Percentiles rank a stretch among this genome's conserved stretches.
Evolutionary conservation across 2,329 filamentous ascomycete species (phyloP).

Genomic region (Penicillium sp.): DNA sequence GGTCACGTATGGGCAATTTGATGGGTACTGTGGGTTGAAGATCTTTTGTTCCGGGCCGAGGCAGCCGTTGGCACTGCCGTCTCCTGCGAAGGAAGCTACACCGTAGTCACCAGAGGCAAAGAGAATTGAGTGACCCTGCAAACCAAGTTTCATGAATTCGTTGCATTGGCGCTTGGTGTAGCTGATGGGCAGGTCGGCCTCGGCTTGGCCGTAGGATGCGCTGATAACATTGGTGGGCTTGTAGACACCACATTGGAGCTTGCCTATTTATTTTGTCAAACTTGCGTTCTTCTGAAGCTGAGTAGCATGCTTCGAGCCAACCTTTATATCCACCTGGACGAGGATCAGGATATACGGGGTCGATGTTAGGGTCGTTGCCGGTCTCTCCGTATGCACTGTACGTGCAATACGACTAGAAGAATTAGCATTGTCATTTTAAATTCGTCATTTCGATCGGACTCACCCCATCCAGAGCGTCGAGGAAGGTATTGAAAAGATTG

Average conservation of each 20-base stretch:
- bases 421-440: slow-evolving; percentile 3
- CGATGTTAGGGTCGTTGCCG: slow-evolving; percentile 53
- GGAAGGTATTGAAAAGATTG: slow-evolving; percentile 52
- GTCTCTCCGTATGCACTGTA: slow-evolving; percentile 55
- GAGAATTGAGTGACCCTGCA: slow-evolving; percentile 38
- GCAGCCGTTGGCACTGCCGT: slow-evolving; percentile 43
- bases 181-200: slow-evolving; percentile 56
- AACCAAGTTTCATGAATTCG: slow-evolving; percentile 57
- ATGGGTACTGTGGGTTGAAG: slow-evolving; percentile 56
- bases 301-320: slow-evolving; percentile 21
- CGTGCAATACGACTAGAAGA: slow-evolving; percentile 53
- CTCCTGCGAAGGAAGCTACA: slow-evolving; percentile 43
- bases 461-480: slow-evolving; percentile 56
- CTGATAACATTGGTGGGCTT: slow-evolving; percentile 61
- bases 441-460: background rate
- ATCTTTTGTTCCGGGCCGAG: slow-evolving; percentile 46
- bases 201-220: slow-evolving; percentile 61
- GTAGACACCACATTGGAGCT: slow-evolving; percentile 54
- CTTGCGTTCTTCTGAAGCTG: background rate
- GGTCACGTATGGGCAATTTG: slow-evolving; percentile 57
- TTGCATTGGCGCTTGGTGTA: slow-evolving; percentile 57
- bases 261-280: slow-evolving; percentile 12
- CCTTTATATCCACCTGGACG: slow-evolving; percentile 56
- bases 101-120: slow-evolving; percentile 39
- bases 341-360: slow-evolving; percentile 57